A percentile compares a stretch with the other conserved stretches of the same genome.
phyloP scores from a whole-genome alignment of 2,329 filamentous ascomycete species.

The Verticillium isaacii region DNA sequence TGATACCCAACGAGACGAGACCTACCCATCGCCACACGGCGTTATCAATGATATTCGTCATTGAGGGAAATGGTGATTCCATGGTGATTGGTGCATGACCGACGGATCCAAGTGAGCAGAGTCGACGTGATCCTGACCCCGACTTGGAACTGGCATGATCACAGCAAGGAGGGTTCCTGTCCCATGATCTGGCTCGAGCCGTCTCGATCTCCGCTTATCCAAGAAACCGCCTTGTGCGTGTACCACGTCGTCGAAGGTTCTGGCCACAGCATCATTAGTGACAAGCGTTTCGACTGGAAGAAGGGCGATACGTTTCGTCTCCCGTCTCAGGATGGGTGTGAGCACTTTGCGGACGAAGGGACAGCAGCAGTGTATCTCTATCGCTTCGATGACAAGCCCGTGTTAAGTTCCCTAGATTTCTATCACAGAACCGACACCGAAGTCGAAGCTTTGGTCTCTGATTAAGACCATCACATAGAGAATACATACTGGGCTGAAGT shows the following conservation, averaged over 20 bases:
- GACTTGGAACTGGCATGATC: too few relatives aligned
- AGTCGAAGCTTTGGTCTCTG: slow-evolving; percentile 30
- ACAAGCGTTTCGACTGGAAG: slow-evolving; percentile 35
- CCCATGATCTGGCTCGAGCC: too few relatives aligned
- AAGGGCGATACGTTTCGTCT: slow-evolving; percentile 50
- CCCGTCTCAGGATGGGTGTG: slow-evolving; percentile 44
- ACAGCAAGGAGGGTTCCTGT: too few relatives aligned
- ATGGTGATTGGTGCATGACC: too few relatives aligned
- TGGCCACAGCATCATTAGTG: slow-evolving; percentile 35
- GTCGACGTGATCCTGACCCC: too few relatives aligned
- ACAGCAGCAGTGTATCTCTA: slow-evolving; percentile 41
- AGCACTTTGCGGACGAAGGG: slow-evolving; percentile 34
- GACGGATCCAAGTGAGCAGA: too few relatives aligned
- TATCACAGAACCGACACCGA: slow-evolving; percentile 36
- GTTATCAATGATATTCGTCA: slow-evolving; percentile 51
- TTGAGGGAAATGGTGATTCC: too few relatives aligned
- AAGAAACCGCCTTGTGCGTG: slow-evolving; percentile 46
- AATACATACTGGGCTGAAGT: too few relatives aligned
- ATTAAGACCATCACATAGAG: neutral
- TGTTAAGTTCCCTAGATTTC: slow-evolving; percentile 46
- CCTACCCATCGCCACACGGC: slow-evolving; percentile 48
- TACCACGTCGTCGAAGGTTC: slow-evolving; percentile 47
- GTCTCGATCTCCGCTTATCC: slow-evolving; percentile 29
- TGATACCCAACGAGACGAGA: slow-evolving; percentile 49
- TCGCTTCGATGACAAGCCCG: slow-evolving; percentile 49